A percentile compares a stretch with the other conserved stretches of the same genome.
phyloP scores from a whole-genome alignment of 345 rosid species.

The Eutrema yunnanense region DNA sequence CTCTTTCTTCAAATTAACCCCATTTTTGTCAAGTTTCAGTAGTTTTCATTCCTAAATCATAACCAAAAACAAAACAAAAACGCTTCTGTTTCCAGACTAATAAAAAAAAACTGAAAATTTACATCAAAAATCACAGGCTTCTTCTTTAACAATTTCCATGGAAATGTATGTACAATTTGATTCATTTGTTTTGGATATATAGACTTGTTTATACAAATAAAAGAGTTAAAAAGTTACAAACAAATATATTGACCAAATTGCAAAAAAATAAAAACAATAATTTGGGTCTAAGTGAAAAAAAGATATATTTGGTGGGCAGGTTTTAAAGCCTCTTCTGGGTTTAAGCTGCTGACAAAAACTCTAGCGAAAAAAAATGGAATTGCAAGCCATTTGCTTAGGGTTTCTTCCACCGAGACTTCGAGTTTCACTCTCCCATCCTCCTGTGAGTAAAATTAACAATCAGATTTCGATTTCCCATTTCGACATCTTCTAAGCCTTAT shows the following conservation, averaged over 20 bases:
- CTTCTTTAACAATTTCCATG: not conserved
- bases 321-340: constrained; percentile 7
- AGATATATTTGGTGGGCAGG: not conserved
- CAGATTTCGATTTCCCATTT: not conserved
- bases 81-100: not conserved
- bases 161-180: not conserved
- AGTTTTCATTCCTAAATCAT: not conserved
- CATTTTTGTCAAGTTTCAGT: not conserved
- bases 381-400: constrained; percentile 47
- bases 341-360: constrained; percentile 13
- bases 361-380: constrained; percentile 37
- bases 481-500: constrained; percentile 10
- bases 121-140: not conserved
- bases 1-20: not conserved
- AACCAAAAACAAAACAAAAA: not conserved
- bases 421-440: constrained; percentile 2
- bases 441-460: constrained; percentile 31
- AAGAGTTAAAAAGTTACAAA: no score
- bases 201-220: no score
- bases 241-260: no score
- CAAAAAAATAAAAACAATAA: no score
- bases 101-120: not conserved
- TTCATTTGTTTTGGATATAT: no score
- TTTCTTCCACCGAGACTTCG: constrained; percentile 32
- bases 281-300: no score